Percentiles rank a stretch among this genome's conserved stretches.
These are phyloP conservation scores for Coelastrella sp. DNA, from an alignment of 139 green algal genomes.

Conservation along the genomic window DNA sequence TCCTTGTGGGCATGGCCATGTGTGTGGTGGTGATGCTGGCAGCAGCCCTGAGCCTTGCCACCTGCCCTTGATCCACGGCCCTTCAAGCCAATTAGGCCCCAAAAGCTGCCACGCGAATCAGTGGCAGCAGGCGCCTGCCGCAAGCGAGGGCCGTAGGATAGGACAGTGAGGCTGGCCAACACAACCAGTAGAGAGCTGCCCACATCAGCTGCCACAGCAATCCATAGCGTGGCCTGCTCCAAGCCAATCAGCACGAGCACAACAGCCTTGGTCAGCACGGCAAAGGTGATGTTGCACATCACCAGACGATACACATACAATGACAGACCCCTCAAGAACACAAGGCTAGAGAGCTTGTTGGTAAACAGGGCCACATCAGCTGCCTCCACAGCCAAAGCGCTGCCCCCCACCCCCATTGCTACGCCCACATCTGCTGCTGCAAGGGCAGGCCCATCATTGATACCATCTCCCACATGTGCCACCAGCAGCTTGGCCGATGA, in stretches of 20 bases:
- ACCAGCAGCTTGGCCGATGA: slow-evolving; percentile 22
- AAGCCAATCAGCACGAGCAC: slow-evolving; percentile 53
- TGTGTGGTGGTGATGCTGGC: no score
- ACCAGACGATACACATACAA: slow-evolving; percentile 49
- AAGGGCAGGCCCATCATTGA: slow-evolving; percentile 70
- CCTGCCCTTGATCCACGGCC: no score
- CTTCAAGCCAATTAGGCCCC: no score
- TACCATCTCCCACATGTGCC: slow-evolving; percentile 72
- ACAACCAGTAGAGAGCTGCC: slow-evolving; percentile 36
- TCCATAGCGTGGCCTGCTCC: slow-evolving; percentile 57
- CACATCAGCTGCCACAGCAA: slow-evolving; percentile 69
- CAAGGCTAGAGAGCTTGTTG: slow-evolving; percentile 61
- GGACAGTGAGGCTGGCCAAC: no score
- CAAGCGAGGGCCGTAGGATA: no score
- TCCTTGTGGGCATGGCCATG: no score
- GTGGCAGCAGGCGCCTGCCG: no score
- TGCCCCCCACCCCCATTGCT: slow-evolving; percentile 70
- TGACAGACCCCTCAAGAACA: slow-evolving; percentile 1
- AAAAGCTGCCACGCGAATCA: no score
- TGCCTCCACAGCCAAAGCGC: slow-evolving; percentile 71
- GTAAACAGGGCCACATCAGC: slow-evolving; percentile 74
- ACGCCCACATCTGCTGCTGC: slow-evolving; percentile 44
- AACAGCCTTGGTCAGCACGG: slow-evolving; percentile 57
- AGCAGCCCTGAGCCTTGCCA: no score
- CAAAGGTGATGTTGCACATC: slow-evolving; percentile 57